Conservation (phyloP, 164 flowering plant genomes). For the Dillenia turbinata region DNA sequence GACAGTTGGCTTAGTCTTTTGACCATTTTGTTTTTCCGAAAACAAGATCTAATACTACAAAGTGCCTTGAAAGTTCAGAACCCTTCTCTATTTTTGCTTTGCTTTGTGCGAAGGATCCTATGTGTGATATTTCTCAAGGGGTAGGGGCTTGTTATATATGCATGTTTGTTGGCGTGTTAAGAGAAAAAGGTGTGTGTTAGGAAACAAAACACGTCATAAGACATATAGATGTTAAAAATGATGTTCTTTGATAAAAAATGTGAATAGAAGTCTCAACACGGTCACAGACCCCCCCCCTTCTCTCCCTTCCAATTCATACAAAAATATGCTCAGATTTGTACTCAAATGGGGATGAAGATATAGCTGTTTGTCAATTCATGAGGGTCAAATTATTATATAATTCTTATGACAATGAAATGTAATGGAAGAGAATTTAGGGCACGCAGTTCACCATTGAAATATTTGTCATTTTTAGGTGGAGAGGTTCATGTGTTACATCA, state of each 20-base stretch:
- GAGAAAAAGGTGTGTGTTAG: slow-evolving; percentile 6
- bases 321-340: slow-evolving; percentile 23
- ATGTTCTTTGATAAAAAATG: slow-evolving; percentile 12
- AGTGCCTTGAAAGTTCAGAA: neutral
- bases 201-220: slow-evolving; percentile 10
- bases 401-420: neutral
- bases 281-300: slow-evolving; percentile 3
- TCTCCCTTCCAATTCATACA: neutral
- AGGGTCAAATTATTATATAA: neutral
- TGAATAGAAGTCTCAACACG: slow-evolving; percentile 11
- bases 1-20: slow-evolving; percentile 25
- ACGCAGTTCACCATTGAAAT: slow-evolving; percentile 19
- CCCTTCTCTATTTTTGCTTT: slow-evolving; percentile 14
- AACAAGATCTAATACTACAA: neutral
- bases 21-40: slow-evolving; percentile 19
- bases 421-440: slow-evolving; percentile 20
- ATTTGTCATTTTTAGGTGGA: slow-evolving; percentile 2
- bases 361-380: slow-evolving; percentile 19
- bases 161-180: too few relatives aligned
- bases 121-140: slow-evolving; percentile 11
- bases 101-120: slow-evolving; percentile 24
- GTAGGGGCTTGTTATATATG: slow-evolving; percentile 1
- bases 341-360: slow-evolving; percentile 11
- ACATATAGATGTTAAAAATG: slow-evolving; percentile 29
- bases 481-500: too few relatives aligned